phyloP scores from a whole-genome alignment of 495 filamentous ascomycete genomes.

The Pseudomonodictys pantanalensis region DNA sequence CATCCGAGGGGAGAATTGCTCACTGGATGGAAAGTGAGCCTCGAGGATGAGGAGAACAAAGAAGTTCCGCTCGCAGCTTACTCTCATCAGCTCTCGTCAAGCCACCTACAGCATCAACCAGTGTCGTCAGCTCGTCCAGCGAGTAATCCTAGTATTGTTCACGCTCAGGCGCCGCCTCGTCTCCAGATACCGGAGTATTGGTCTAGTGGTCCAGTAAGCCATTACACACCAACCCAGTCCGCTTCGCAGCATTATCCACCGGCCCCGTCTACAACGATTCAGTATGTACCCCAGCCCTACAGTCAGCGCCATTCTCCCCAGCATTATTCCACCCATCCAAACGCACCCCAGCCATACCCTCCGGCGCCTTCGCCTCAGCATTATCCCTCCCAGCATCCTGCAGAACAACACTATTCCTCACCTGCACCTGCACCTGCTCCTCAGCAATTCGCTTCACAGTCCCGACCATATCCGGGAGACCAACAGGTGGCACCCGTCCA shows the following conservation, averaged over 20 bases:
- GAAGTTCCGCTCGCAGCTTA: slow-evolving; percentile 16
- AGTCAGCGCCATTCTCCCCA: slow-evolving; percentile 2
- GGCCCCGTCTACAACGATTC: neutral
- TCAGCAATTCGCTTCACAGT: slow-evolving; percentile 8
- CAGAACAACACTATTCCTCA: slow-evolving; percentile 3
- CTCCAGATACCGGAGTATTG: slow-evolving; percentile 23
- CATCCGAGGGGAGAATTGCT: slow-evolving; percentile 21
- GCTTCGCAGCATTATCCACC: slow-evolving; percentile 15
- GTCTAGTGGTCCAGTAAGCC: slow-evolving; percentile 4
- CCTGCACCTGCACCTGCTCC: neutral
- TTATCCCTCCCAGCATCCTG: neutral
- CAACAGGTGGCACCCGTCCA: neutral
- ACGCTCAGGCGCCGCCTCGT: slow-evolving; percentile 11
- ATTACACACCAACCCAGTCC: slow-evolving; percentile 6
- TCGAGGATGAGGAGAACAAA: slow-evolving; percentile 29
- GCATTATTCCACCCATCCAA: neutral
- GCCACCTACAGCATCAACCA: slow-evolving; percentile 13
- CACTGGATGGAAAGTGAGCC: slow-evolving; percentile 27
- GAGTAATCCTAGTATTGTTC: neutral
- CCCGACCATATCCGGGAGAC: slow-evolving; percentile 5
- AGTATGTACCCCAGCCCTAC: slow-evolving; percentile 4
- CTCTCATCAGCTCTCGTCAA: slow-evolving; percentile 11
- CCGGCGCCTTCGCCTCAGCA: neutral
- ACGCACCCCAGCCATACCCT: neutral
- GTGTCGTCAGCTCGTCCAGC: slow-evolving; percentile 3